Evolutionary conservation across 2,329 filamentous ascomycete species (phyloP).

Genomic region (Samsoniella hepiali): DNA sequence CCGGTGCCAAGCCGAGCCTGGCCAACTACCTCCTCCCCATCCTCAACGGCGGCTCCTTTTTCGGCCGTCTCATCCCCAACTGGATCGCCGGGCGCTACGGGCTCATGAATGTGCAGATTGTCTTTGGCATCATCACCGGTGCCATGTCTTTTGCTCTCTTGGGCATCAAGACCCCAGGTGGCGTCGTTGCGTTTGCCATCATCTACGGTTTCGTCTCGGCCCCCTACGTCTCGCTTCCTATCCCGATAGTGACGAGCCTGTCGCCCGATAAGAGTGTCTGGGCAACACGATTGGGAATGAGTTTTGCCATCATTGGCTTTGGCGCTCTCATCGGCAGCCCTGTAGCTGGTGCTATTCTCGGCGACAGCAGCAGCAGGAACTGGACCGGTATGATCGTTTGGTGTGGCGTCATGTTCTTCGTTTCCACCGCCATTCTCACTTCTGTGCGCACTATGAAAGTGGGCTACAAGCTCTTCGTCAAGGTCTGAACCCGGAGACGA

Average conservation of each 20-base stretch:
- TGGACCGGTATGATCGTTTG: constrained; percentile 10
- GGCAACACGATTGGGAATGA: constrained; percentile 22
- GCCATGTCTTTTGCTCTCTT: constrained; percentile 17
- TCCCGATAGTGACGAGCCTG: constrained; percentile 19
- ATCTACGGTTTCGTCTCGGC: constrained; percentile 23
- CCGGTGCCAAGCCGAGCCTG: constrained; percentile 14
- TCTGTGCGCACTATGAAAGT: constrained; percentile 6
- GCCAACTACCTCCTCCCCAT: constrained; percentile 21
- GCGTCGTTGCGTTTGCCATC: constrained; percentile 18
- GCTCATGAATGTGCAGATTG: constrained; percentile 19
- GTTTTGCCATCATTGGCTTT: constrained; percentile 19
- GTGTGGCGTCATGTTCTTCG: constrained; percentile 8
- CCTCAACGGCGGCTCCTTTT: constrained; percentile 22
- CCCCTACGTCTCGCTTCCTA: constrained; percentile 20
- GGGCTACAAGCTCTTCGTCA: constrained; percentile 2
- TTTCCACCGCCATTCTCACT: constrained; percentile 2
- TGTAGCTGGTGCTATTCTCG: constrained; percentile 17
- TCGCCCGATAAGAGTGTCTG: constrained; percentile 18
- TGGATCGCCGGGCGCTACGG: constrained; percentile 21
- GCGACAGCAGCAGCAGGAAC: not conserved
- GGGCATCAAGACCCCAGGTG: constrained; percentile 15
- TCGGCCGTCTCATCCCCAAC: constrained; percentile 22
- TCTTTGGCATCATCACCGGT: constrained; percentile 19
- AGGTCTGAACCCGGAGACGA: not conserved
- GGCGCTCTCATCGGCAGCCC: constrained; percentile 22